phyloP scores from a whole-genome alignment of 176 grass and related monocot species.

The Neostapfia colusana region DNA sequence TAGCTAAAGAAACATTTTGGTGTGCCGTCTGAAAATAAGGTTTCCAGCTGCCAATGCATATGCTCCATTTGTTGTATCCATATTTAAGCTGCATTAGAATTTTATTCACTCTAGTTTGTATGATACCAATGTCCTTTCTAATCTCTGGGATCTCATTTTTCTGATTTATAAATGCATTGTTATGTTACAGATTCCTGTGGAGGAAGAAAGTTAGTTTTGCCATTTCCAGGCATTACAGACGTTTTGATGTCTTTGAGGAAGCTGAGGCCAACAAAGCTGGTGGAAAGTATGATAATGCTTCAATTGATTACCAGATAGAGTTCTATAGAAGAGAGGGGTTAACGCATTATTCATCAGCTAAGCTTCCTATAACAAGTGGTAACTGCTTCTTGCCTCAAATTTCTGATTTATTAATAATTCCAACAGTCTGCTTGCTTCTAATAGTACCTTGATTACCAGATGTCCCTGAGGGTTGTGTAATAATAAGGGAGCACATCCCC shows the following conservation, averaged over 20 bases:
- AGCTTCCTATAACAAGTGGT: constrained; percentile 98
- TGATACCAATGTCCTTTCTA: not conserved
- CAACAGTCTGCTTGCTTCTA: not conserved
- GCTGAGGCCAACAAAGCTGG: constrained; percentile 97
- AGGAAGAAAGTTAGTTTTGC: constrained; percentile 79
- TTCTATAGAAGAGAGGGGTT: constrained; percentile 97
- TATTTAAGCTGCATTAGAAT: not conserved
- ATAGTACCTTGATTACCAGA: constrained; percentile 47
- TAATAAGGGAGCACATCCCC: constrained; percentile 83
- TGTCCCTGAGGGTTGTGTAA: constrained; percentile 98
- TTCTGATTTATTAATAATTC: not conserved
- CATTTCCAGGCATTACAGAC: constrained; percentile 96
- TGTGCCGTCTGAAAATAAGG: constrained; percentile 1
- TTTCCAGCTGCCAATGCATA: constrained; percentile 7
- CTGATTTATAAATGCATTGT: constrained; percentile 19
- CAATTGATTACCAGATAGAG: constrained; percentile 91
- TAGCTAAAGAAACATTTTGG: constrained; percentile 21
- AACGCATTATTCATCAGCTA: constrained; percentile 86
- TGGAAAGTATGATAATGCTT: constrained; percentile 93
- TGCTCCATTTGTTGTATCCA: constrained; percentile 15
- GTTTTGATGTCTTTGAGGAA: constrained; percentile 98
- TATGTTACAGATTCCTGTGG: constrained; percentile 88
- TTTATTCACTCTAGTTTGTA: constrained; percentile 12
- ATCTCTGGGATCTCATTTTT: constrained; percentile 25
- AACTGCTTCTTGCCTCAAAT: constrained; percentile 26